phyloP scores from a whole-genome alignment of 768 basidiomycete genomes.

The Kwoniella dendrophila region DNA sequence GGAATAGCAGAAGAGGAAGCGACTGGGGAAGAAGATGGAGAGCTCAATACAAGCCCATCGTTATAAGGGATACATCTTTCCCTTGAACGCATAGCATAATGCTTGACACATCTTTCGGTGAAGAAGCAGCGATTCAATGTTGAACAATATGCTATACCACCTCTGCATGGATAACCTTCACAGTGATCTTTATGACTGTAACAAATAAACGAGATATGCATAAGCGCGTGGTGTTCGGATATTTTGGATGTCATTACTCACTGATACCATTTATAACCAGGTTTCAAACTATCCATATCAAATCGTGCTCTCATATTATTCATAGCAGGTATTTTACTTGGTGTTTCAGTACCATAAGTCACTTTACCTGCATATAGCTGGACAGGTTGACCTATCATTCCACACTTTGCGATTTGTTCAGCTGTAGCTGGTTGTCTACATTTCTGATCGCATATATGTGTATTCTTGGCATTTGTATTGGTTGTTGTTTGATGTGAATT shows the following conservation, averaged over 20 bases:
- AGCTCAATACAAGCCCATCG: slow-evolving; percentile 4
- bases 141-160: slow-evolving; percentile 1
- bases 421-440: not conserved
- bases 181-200: slow-evolving; percentile 5
- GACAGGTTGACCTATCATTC: slow-evolving; percentile 3
- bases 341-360: not conserved
- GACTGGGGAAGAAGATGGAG: too few species aligned
- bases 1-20: too few species aligned
- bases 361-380: not conserved
- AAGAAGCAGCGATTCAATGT: not conserved
- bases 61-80: slow-evolving; percentile 8
- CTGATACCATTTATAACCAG: slow-evolving; percentile 3
- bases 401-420: not conserved
- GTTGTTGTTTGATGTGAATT: too few species aligned
- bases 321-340: slow-evolving; percentile 9
- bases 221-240: not conserved
- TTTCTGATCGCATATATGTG: not conserved
- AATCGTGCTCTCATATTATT: slow-evolving; percentile 1
- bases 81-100: slow-evolving; percentile 9
- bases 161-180: slow-evolving; percentile 5
- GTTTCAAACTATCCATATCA: not conserved
- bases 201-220: not conserved
- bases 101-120: slow-evolving; percentile 10
- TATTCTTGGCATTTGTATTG: not conserved
- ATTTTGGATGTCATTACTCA: too few species aligned